These are phyloP conservation scores for Gliomastix tumulicola DNA, from an alignment of 2,329 filamentous ascomycete species.

Conservation along the genomic window DNA sequence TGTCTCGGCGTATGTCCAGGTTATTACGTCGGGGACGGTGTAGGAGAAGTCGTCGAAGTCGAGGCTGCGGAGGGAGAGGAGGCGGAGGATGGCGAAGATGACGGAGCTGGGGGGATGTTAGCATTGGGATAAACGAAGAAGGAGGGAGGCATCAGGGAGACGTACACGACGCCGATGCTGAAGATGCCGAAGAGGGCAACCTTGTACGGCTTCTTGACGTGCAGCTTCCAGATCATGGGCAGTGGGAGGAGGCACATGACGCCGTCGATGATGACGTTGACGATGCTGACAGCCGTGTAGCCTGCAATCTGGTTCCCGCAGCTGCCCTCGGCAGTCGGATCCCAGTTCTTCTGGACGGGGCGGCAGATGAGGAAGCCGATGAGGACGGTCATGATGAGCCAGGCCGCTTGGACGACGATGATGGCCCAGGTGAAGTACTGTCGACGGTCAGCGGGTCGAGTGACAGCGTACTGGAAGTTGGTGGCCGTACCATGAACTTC, in stretches of 20 bases:
- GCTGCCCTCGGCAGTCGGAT: slow-evolving; percentile 17
- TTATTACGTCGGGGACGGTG: slow-evolving; percentile 11
- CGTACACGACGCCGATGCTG: slow-evolving; percentile 16
- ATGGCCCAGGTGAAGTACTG: slow-evolving; percentile 18
- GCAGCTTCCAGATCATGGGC: slow-evolving; percentile 25
- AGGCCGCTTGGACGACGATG: slow-evolving; percentile 20
- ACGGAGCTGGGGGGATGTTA: slow-evolving; percentile 8
- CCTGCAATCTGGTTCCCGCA: slow-evolving; percentile 27
- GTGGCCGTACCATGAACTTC: slow-evolving; percentile 6
- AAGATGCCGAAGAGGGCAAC: slow-evolving; percentile 19
- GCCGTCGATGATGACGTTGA: slow-evolving; percentile 30
- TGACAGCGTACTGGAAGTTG: too few relatives aligned
- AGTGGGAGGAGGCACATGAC: slow-evolving; percentile 29
- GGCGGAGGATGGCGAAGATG: slow-evolving; percentile 21
- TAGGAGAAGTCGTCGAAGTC: slow-evolving; percentile 15
- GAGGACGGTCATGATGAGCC: slow-evolving; percentile 16
- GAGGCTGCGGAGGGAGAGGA: slow-evolving; percentile 10
- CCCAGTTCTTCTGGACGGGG: slow-evolving; percentile 15
- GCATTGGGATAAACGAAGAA: not conserved
- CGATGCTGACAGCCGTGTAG: slow-evolving; percentile 28
- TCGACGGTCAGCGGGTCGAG: too few relatives aligned
- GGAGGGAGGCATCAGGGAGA: not conserved
- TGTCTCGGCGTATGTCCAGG: slow-evolving; percentile 14
- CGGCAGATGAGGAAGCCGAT: slow-evolving; percentile 17
- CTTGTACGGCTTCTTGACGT: slow-evolving; percentile 22